phyloP scores from a whole-genome alignment of 2,329 filamentous ascomycete genomes.

The Trichoderma atrobrunneum region DNA sequence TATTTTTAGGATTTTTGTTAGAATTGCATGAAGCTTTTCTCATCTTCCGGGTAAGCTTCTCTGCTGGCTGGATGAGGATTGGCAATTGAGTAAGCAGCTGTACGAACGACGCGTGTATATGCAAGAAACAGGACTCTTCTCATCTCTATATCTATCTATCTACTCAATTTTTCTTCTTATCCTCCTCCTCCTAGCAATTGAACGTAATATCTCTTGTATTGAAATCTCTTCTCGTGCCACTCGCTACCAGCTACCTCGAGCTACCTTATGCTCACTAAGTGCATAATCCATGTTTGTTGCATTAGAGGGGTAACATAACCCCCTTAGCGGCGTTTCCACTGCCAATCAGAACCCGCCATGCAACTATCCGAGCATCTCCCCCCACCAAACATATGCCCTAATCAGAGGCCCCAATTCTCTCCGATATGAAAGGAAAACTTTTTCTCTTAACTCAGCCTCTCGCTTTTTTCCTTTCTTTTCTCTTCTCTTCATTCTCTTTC shows the following conservation, averaged over 20 bases:
- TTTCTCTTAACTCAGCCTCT: background rate
- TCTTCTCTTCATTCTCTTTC: background rate
- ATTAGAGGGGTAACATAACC: background rate
- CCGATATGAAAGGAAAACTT: conserved; percentile 12
- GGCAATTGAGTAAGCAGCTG: background rate
- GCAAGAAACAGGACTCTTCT: background rate
- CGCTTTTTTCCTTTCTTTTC: background rate
- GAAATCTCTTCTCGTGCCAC: background rate
- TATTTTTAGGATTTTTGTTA: background rate
- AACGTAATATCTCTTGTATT: background rate
- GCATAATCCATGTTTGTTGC: background rate
- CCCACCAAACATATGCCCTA: conserved; percentile 14
- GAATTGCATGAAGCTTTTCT: background rate
- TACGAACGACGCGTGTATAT: background rate
- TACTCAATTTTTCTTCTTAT: background rate
- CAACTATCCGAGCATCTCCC: background rate
- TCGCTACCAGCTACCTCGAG: background rate
- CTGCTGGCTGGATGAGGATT: background rate
- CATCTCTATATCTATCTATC: background rate
- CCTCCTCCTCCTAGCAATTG: background rate
- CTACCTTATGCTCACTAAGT: background rate
- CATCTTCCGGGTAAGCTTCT: background rate
- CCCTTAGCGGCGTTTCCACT: background rate
- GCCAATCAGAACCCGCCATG: background rate
- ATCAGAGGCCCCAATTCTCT: background rate